Evolutionary conservation across 805 yeast species (phyloP), one percentile per base, ranked within the genome.

Genomic region (Candida chilensis): DNA sequence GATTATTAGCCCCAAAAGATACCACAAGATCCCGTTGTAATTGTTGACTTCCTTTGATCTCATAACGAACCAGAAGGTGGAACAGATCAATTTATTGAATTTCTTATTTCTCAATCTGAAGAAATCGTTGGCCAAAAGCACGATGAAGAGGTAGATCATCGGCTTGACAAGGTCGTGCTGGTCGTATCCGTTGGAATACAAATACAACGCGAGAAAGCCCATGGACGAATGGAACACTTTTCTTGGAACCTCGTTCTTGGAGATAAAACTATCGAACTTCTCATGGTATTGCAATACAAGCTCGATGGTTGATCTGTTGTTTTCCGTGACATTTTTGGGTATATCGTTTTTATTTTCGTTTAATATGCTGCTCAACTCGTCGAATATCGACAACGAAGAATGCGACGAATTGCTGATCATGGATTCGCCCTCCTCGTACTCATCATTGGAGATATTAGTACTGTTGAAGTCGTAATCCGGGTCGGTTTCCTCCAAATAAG

Each of bases 11-110:
- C 98, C 98, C 2, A 82, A 61, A 22, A 87, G 58, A 50, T 86
- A 92, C 82, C 87, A 92, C 30, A 86, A 67, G 7, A 81, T 87
- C 6, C 98, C 98, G 50, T 92, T 92, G 44, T 71, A 76, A 19
- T 52, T 43, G 35, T 76, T 57, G 22, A 80, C 69, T 52, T 92
- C 98, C 32, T 67, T 67, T 39, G 84, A 86, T 41, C 98, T 73
- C 81, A 92, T 86, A 31, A 92, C 54, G 29, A 80, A 77, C 36
- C 96, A 95, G 31, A 83, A 75, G 5, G 58, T 57, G 24, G 67
- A 64, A 48, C 87, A 78, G 37, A 90, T 80, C 7, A 66, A 42
- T 30, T 62, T 57, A 53, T 92, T 90, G 50, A 87, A 67, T n/a
- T 55, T 48, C 1, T 71, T 68, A 44, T 64, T 67, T 24, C 60